Conservation (phyloP, 805 yeast species). For the Brettanomyces anomalus region DNA sequence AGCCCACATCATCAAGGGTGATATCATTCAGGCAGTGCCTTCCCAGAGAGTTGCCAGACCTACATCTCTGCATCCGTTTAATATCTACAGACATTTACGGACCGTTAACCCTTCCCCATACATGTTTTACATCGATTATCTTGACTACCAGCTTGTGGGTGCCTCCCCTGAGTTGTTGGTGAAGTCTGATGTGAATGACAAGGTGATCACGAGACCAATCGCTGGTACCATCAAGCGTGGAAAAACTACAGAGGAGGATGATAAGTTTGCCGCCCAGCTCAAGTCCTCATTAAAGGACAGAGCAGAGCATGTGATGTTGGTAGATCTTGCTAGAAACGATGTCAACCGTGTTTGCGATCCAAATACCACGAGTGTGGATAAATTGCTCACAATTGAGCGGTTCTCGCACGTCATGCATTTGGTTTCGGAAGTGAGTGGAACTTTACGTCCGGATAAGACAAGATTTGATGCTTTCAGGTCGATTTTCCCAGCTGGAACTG, state of each 20-base stretch:
- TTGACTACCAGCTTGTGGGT: slow-evolving; percentile 91
- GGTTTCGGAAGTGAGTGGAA: slow-evolving; percentile 92
- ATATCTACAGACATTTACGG: slow-evolving; percentile 87
- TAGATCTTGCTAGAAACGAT: slow-evolving; percentile 94
- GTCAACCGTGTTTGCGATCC: slow-evolving; percentile 94
- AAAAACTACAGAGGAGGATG: slow-evolving; percentile 85
- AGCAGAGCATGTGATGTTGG: slow-evolving; percentile 98
- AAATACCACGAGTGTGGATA: slow-evolving; percentile 72
- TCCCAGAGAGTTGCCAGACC: slow-evolving; percentile 96
- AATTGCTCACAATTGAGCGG: slow-evolving; percentile 81
- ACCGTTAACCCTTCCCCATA: slow-evolving; percentile 98
- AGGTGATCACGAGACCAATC: slow-evolving; percentile 90
- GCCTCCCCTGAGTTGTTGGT: slow-evolving; percentile 96
- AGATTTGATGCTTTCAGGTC: slow-evolving; percentile 97
- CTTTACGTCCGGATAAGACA: slow-evolving; percentile 70
- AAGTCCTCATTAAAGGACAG: slow-evolving; percentile 79
- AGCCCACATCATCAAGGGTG: slow-evolving; percentile 80
- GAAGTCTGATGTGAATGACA: slow-evolving; percentile 61
- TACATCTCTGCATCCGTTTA: slow-evolving; percentile 92
- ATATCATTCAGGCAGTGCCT: slow-evolving; percentile 96
- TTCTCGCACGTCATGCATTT: slow-evolving; percentile 96
- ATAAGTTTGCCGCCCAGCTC: slow-evolving; percentile 63
- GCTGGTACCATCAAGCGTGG: slow-evolving; percentile 97
- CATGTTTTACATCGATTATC: slow-evolving; percentile 83
- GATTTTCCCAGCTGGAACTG: slow-evolving; percentile 98